Evolutionary conservation across 1,139 yeast genomes (phyloP).

Genomic region (Saccharomyces hybrid): DNA sequence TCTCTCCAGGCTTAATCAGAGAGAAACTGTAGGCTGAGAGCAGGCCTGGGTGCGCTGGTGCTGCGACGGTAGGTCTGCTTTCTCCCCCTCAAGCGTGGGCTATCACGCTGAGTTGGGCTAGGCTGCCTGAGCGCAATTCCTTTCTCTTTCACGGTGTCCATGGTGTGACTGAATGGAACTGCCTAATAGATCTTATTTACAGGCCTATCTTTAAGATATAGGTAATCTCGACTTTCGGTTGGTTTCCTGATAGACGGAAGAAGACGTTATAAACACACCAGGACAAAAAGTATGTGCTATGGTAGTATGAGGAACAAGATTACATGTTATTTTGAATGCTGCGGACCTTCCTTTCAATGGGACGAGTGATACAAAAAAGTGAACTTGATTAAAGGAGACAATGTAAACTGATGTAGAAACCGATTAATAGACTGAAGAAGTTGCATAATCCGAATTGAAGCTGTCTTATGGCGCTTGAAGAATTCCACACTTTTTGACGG

Average conservation of each 20-base stretch:
- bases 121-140: neutral
- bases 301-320: neutral
- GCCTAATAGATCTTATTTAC: neutral
- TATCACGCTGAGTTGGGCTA: neutral
- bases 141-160: neutral
- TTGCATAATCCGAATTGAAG: too few species aligned
- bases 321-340: neutral
- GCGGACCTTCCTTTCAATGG: neutral
- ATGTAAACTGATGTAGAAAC: neutral
- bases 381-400: neutral
- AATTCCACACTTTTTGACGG: neutral
- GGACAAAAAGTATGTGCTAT: conserved; percentile 20
- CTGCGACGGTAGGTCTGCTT: too few species aligned
- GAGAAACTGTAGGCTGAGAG: neutral
- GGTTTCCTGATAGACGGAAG: neutral
- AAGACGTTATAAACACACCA: conserved; percentile 13
- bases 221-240: neutral
- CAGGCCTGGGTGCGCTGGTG: too few species aligned
- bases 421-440: neutral
- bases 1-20: neutral
- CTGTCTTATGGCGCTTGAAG: too few species aligned
- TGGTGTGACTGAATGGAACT: neutral
- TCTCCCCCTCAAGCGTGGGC: neutral
- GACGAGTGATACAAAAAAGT: neutral
- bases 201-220: neutral